A percentile compares a stretch with the other conserved stretches of the same genome.
Conservation (phyloP, 2,329 filamentous ascomycete genomes). For the Leptodontidium sp. region DNA sequence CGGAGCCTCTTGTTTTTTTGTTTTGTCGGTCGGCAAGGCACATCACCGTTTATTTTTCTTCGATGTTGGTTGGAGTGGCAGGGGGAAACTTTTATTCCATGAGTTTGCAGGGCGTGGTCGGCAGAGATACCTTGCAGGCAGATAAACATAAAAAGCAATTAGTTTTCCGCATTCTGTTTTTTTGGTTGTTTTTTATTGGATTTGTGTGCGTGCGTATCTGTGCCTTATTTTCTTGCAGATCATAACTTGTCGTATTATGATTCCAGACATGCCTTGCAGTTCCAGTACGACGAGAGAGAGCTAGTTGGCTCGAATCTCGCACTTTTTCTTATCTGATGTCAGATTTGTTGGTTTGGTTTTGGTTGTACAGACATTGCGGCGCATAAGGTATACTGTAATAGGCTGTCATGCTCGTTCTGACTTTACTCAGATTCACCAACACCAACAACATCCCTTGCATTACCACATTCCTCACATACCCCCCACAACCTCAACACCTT, state of each 20-base stretch:
- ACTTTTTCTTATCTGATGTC: conserved; percentile 9
- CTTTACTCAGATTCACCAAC: background rate
- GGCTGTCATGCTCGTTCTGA: background rate
- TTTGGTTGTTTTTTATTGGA: background rate
- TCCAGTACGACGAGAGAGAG: background rate
- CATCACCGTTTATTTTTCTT: background rate
- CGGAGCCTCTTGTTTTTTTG: conserved; percentile 21
- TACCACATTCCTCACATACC: background rate
- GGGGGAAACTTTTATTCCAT: conserved; percentile 7
- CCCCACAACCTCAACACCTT: background rate
- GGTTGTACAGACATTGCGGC: background rate
- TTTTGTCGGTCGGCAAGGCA: too few species aligned
- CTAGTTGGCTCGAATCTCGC: conserved; percentile 1
- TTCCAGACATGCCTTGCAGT: background rate
- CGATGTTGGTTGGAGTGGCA: background rate
- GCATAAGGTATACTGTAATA: background rate
- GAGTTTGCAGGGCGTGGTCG: conserved; percentile 12
- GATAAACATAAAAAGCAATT: conserved; percentile 21
- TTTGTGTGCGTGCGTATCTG: background rate
- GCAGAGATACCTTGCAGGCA: conserved; percentile 14
- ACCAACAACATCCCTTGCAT: too few species aligned
- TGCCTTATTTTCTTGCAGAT: conserved; percentile 1
- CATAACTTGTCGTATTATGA: background rate
- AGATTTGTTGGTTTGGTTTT: background rate
- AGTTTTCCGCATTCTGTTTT: conserved; percentile 7